Conservation (phyloP, 169 alveolate genomes). For the Plasmodium malariae region DNA sequence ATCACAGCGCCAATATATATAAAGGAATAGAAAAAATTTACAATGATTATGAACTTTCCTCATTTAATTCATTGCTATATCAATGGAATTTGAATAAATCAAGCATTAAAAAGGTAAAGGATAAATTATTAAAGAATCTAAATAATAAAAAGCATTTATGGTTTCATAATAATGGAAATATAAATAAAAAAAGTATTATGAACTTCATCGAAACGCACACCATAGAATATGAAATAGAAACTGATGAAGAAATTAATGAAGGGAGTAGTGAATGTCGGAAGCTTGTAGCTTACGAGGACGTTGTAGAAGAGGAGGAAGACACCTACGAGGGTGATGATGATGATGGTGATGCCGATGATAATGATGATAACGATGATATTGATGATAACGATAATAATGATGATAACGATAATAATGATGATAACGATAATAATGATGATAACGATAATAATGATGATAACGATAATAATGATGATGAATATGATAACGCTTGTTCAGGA, state of each 20-base stretch:
- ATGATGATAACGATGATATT: neutral
- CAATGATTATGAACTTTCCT: constrained; percentile 39
- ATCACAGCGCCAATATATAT: neutral
- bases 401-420: neutral
- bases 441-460: neutral
- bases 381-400: constrained; percentile 17
- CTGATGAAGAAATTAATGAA: constrained; percentile 35
- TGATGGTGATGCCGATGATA: neutral
- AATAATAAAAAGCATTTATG: constrained; percentile 36
- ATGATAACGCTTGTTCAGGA: neutral
- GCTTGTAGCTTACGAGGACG: neutral
- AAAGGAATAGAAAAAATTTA: constrained; percentile 70
- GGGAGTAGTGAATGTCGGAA: neutral
- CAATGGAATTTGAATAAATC: constrained; percentile 74
- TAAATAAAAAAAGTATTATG: constrained; percentile 57
- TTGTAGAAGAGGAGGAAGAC: constrained; percentile 10
- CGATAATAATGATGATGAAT: constrained; percentile 4
- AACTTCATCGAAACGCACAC: constrained; percentile 75
- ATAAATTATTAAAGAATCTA: neutral
- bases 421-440: neutral
- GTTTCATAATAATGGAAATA: constrained; percentile 65
- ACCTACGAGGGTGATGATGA: neutral
- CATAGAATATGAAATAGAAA: constrained; percentile 70
- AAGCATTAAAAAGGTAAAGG: constrained; percentile 57
- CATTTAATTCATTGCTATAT: constrained; percentile 47